Evolutionary conservation across 2,329 filamentous ascomycete species (phyloP).

Genomic region (Penicillium sp.): DNA sequence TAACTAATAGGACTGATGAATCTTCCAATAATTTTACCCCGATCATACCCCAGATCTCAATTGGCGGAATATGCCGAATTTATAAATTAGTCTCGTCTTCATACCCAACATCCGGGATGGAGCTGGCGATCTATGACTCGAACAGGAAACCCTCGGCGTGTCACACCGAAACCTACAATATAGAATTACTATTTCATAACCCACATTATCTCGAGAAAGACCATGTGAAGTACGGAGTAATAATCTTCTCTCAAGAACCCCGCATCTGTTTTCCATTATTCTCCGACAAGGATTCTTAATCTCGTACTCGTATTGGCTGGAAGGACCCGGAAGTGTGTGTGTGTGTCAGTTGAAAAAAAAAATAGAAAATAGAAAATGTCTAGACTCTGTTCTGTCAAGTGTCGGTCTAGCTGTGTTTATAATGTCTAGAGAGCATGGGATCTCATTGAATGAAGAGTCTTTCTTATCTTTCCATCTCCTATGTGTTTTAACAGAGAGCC

Average conservation of each 20-base stretch:
- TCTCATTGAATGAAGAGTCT: not conserved
- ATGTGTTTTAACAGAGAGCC: not conserved
- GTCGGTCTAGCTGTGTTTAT: constrained; percentile 20
- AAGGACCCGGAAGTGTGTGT: constrained; percentile 18
- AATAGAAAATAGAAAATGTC: not conserved
- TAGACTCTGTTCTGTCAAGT: constrained; percentile 5
- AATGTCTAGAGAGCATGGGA: constrained; percentile 12
- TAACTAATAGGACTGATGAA: not conserved
- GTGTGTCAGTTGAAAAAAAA: not conserved
- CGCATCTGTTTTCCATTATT: constrained; percentile 15
- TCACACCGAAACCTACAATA: not conserved
- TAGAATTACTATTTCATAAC: not conserved
- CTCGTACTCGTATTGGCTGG: constrained; percentile 22
- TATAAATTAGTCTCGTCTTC: not conserved
- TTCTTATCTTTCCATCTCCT: not conserved
- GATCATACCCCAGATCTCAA: not conserved
- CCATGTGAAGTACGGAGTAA: not conserved
- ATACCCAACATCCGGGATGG: not conserved
- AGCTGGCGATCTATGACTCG: constrained; percentile 1
- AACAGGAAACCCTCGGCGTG: not conserved
- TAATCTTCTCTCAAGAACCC: constrained; percentile 13
- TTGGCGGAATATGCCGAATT: not conserved
- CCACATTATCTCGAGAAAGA: not conserved
- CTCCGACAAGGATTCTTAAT: constrained; percentile 11
- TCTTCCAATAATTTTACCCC: not conserved